Evolutionary conservation across 2,329 filamentous ascomycete genomes (phyloP).

Genomic region (Tolypocladium ovalisporum): DNA sequence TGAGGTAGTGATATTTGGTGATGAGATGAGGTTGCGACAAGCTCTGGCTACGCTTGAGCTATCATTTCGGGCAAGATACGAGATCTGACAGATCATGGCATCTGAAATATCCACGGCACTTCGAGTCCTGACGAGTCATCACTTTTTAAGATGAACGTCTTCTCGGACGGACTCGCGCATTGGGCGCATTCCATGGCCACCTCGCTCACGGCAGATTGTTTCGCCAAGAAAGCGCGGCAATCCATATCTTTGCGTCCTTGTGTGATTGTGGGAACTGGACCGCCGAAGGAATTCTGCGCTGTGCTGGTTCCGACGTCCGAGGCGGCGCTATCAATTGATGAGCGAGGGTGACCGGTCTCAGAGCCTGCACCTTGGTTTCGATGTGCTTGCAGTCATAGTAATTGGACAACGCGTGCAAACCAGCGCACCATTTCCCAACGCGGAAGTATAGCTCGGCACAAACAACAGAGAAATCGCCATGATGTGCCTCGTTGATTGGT

Average conservation of each 20-base stretch:
- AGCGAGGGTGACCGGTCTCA: background rate
- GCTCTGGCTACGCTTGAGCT: constrained; percentile 4
- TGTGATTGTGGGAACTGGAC: background rate
- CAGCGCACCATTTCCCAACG: background rate
- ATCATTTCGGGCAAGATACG: constrained; percentile 4
- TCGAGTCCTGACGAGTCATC: background rate
- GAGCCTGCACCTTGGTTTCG: background rate
- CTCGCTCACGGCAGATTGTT: background rate
- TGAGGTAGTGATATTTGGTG: background rate
- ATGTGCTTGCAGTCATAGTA: background rate
- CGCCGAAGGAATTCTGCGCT: background rate
- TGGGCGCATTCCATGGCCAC: background rate
- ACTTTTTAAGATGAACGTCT: background rate
- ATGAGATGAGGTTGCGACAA: background rate
- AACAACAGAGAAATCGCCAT: background rate
- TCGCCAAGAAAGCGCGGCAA: too few relatives aligned
- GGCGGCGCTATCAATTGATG: background rate
- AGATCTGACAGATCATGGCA: constrained; percentile 6
- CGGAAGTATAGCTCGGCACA: background rate
- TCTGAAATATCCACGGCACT: background rate
- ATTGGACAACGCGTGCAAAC: background rate
- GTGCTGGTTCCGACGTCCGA: background rate
- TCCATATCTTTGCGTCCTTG: background rate
- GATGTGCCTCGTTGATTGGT: background rate
- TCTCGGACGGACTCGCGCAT: background rate